Base-by-base conservation (phyloP, 1,284 basidiomycete species). In the Leccinum subrobustum region DNA sequence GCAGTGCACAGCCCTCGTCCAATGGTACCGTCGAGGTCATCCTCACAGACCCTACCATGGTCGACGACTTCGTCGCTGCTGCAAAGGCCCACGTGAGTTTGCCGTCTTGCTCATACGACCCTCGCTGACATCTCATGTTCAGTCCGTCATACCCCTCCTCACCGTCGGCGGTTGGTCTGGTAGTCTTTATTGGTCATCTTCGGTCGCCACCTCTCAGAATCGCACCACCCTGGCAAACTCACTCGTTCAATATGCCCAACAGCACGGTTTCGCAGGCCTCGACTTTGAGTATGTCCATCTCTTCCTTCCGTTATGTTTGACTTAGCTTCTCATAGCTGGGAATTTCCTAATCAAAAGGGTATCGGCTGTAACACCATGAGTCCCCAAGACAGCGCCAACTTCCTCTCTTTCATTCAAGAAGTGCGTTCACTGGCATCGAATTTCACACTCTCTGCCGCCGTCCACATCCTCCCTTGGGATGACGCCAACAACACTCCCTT, bases 131-230 rank as follows among this genome's bases (percentile, higher is more conserved):
- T 3, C 3, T 42, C 16, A 4, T 47, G 25, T 20, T 55, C 67
- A 84, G 77, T 79, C 81, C 61, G 91, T 93, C 48, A 81, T 83
- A 63, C 91, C 95, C 16, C 76, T 88, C 59, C 76, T 96, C 48
- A 91, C 92, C 48, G 82, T 97, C 52, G 95, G 95, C 58, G 95
- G 95, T 44, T 96, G 93, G 93, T 86, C 85, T 4, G 93, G 92
- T 20, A 90, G 88, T 3, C 72, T 74, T 53, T 91, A 79, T 79
- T 97, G 92, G 77, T 96, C 93, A 1, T 77, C 83, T 2, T 84
- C 89, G 20, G 86, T 93, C 39, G 83, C 81, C 23, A 86, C 83
- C 14, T 68, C 81, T 0, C 64, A 75, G 25, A 88, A 86, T 69
- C 83, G 92, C 42, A 82, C 82, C 16, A 81, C 81, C 0, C 92